Conservation (phyloP, 495 filamentous ascomycete genomes). For the Terfezia boudieri region DNA sequence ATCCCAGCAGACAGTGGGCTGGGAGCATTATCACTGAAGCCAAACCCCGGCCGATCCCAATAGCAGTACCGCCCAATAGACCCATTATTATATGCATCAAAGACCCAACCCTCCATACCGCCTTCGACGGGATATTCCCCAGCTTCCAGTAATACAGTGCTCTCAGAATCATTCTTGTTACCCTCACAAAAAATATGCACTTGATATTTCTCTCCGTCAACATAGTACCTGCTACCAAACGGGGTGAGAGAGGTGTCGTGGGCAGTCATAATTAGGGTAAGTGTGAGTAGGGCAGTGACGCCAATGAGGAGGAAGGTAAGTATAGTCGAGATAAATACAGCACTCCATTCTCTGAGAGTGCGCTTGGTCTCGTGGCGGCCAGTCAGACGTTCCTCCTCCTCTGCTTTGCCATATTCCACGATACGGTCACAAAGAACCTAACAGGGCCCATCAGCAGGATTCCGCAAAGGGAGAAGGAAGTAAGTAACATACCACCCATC, state of each 20-base stretch:
- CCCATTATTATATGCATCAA: slow-evolving; percentile 42
- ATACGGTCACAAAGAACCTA: slow-evolving; percentile 30
- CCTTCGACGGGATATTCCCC: slow-evolving; percentile 58
- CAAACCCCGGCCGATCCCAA: slow-evolving; percentile 77
- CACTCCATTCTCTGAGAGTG: slow-evolving; percentile 59
- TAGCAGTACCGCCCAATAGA: slow-evolving; percentile 79
- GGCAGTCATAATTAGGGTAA: slow-evolving; percentile 52
- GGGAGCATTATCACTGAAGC: slow-evolving; percentile 70
- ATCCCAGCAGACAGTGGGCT: slow-evolving; percentile 82
- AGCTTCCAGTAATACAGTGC: slow-evolving; percentile 70
- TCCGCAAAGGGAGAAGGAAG: slow-evolving; percentile 8
- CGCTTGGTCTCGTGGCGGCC: slow-evolving; percentile 72
- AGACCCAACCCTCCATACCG: slow-evolving; percentile 47
- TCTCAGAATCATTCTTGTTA: slow-evolving; percentile 29
- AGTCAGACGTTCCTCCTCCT: slow-evolving; percentile 87
- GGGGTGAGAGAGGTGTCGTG: slow-evolving; percentile 49
- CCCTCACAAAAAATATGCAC: slow-evolving; percentile 73
- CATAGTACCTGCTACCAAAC: slow-evolving; percentile 50
- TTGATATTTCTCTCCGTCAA: slow-evolving; percentile 59
- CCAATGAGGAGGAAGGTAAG: slow-evolving; percentile 41
- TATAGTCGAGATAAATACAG: slow-evolving; percentile 53
- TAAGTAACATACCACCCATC: slow-evolving; percentile 32
- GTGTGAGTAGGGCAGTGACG: slow-evolving; percentile 48
- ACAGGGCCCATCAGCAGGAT: not conserved
- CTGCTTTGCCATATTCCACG: slow-evolving; percentile 71